Conservation (phyloP, 2,329 filamentous ascomycete genomes). For the Bimuria novae-zelandiae region DNA sequence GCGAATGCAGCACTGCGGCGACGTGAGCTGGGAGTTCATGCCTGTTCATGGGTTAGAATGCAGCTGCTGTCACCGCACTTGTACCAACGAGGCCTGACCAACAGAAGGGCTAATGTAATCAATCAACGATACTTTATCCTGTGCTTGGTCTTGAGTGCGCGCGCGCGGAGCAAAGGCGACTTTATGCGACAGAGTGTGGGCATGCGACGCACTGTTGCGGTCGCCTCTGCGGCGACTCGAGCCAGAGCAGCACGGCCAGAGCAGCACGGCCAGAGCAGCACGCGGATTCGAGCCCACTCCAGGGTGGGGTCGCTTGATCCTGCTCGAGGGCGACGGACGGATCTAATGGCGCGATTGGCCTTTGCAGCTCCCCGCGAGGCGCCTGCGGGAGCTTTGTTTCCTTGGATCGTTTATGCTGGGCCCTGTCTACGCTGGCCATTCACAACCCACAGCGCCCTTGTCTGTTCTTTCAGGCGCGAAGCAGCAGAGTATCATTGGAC, state of each 20-base stretch:
- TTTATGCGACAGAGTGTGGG: not conserved
- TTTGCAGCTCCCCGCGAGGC: conserved; percentile 20
- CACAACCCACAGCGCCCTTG: conserved; percentile 28
- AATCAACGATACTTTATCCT: too few species aligned
- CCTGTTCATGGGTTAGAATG: too few species aligned
- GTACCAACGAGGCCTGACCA: conserved; percentile 5
- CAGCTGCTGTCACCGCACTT: conserved; percentile 1
- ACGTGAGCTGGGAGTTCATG: conserved; percentile 1
- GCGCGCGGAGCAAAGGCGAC: not conserved
- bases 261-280: too few species aligned
- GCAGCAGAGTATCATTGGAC: conserved; percentile 34
- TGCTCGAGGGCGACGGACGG: conserved; percentile 1
- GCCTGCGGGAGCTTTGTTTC: conserved; percentile 25
- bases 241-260: not conserved
- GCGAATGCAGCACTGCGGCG: conserved; percentile 1
- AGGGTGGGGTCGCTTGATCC: not conserved
- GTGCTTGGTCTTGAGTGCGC: not conserved
- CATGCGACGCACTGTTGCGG: not conserved
- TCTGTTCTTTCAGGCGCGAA: conserved; percentile 37
- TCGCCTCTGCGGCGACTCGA: not conserved
- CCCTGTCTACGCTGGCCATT: conserved; percentile 30
- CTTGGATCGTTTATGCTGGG: conserved; percentile 20
- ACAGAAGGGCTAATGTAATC: conserved; percentile 6
- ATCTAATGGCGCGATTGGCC: conserved; percentile 23
- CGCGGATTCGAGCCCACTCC: conserved; percentile 7